Evolutionary conservation across 345 rosid genomes (phyloP).

Genomic region (Pugionium cornutum): DNA sequence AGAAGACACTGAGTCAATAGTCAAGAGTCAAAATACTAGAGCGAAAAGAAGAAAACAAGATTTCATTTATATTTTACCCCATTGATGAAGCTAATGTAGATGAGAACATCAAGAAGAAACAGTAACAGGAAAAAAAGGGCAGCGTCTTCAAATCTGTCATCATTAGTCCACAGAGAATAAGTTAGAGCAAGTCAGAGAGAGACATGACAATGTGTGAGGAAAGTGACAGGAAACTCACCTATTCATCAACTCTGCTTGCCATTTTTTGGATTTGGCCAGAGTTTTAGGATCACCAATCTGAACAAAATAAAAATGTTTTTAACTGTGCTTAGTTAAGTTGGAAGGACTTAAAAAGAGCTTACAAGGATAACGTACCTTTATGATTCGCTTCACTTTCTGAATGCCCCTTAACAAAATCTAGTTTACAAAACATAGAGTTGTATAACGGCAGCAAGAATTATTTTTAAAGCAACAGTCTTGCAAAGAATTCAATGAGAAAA

Average conservation of each 20-base stretch:
- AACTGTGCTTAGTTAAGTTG: too few species aligned
- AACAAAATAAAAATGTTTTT: too few species aligned
- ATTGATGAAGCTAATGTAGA: conserved; percentile 47
- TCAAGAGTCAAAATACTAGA: neutral
- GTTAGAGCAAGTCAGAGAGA: conserved; percentile 9
- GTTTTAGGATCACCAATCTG: conserved; percentile 7
- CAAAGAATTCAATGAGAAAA: conserved; percentile 2
- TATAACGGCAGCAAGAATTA: neutral
- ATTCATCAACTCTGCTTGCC: neutral
- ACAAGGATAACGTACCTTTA: neutral
- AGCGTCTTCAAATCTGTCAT: conserved; percentile 40
- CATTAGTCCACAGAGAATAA: neutral
- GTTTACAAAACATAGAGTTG: neutral
- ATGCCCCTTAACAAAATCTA: neutral
- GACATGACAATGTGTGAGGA: neutral
- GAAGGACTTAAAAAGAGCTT: too few species aligned
- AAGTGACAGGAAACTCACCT: conserved; percentile 11
- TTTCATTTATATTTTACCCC: conserved; percentile 41
- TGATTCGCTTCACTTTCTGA: neutral
- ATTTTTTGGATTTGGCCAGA: conserved; percentile 11
- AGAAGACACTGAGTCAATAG: neutral
- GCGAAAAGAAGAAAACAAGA: too few species aligned
- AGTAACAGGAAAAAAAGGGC: conserved; percentile 42
- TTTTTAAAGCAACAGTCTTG: too few species aligned
- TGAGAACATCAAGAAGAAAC: conserved; percentile 41